Evolutionary conservation across 2,329 filamentous ascomycete genomes (phyloP).

Genomic region (Beauveria brongniartii): DNA sequence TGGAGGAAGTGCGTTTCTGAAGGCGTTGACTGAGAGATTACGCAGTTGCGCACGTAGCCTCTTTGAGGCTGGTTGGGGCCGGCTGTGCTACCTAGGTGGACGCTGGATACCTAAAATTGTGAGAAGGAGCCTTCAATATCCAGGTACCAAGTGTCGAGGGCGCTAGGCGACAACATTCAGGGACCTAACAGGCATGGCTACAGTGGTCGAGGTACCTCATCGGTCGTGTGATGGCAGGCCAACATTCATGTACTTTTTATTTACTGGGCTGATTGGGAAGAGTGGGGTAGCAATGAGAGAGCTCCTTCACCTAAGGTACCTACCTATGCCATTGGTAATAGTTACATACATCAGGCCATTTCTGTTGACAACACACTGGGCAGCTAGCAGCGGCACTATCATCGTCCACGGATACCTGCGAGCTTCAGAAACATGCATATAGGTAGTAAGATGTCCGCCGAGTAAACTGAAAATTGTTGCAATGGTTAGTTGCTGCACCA

Average conservation of each 20-base stretch:
- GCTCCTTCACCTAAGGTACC: background rate
- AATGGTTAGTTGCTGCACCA: background rate
- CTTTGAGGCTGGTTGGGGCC: constrained; percentile 7
- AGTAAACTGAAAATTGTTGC: background rate
- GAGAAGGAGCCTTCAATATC: background rate
- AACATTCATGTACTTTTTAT: background rate
- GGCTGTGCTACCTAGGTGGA: background rate
- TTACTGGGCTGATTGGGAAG: too few relatives aligned
- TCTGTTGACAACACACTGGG: background rate
- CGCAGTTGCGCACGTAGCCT: constrained; percentile 13
- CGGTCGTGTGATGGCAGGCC: background rate
- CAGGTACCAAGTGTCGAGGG: background rate
- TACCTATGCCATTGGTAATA: background rate
- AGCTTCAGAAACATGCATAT: background rate
- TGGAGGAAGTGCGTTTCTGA: background rate
- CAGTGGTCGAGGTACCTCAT: background rate
- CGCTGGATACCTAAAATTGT: background rate
- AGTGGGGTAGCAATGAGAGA: too few relatives aligned
- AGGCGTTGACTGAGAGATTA: constrained; percentile 11
- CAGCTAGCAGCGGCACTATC: background rate
- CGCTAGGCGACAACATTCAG: constrained; percentile 5
- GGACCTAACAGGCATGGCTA: background rate
- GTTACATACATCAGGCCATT: background rate
- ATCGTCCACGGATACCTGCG: background rate
- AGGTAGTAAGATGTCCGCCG: background rate